Base-by-base conservation (phyloP, 1,139 yeast genomes). In the Geotrichum klebahnii region DNA sequence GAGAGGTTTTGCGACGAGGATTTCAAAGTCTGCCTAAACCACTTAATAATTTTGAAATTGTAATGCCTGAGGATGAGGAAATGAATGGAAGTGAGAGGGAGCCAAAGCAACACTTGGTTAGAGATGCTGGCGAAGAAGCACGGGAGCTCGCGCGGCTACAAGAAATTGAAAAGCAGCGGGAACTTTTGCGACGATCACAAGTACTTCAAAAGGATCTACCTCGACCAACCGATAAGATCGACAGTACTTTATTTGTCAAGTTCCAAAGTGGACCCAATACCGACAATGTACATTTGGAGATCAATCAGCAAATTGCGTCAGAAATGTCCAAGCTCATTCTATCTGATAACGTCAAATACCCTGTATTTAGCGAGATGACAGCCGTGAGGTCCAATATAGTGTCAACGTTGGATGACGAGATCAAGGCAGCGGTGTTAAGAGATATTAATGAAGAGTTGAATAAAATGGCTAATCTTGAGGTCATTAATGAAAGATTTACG, bases 21-120 rank as follows among this genome's bases (percentile, higher is more conserved):
- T 70, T 81, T 40, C 65, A 67, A 3, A 55, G 60, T 1, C 63
- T 81, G 9, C 84, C 87, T 0, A 67, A 68, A 43, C 84, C 87
- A 0, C 70, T 72, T 55, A 80, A 81, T 57, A 82, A 80, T 53
- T 80, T 77, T 59, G 84, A 81, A 51, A 65, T 77, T n/a, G 67
- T 69, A 4, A 61, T 69, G 1, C 70, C 71, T 2, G 73, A 67
- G 8, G 61, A 56, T 39, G 66, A 26, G 64, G 63, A 32, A 65
- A 59, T 3, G 59, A 61, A 57, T n/a, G 61, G 56, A 5, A 46
- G 44, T 14, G n/a, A n/a, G n/a, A 54, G 50, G 4, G 55, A 43
- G 17, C 50, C 37, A 19, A 24, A 35, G 26, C 51, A 43, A 34
- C 40, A 16, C n/a, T 24, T 24, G 10, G 50, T 53, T 2, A 67